Evolutionary conservation across 2,329 filamentous ascomycete genomes (phyloP), one percentile per base, ranked within the genome.

Genomic region (Fusarium multiceps): DNA sequence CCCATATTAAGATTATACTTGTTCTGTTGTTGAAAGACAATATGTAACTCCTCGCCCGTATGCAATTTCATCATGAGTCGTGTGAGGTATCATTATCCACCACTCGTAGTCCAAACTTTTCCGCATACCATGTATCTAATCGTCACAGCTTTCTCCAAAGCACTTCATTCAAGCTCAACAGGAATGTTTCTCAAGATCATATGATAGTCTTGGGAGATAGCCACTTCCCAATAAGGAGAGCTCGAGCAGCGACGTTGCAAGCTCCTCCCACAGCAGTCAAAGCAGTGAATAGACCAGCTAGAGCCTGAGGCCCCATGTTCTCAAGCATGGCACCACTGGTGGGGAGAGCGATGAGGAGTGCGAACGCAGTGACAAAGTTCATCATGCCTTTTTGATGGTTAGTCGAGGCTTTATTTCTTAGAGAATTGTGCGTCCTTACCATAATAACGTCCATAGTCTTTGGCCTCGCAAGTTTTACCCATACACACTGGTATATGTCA

Each of bases 261-360:
- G 73, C 66, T 13, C 75, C 78, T 4, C 80, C 81, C 9, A 81
- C 51, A 10, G 81, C 71, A 7, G 84, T 66, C 7, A 85, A 72
- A 0, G 78, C 82, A 10, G 82, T 79, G 65, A 84, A 84, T 25
- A 86, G 82, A 2, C 82, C 82, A 16, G 84, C 81, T 18, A 86
- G 75, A 2, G 79, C 77, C 59, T 79, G 76, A 3, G 83, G 80
- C 0, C 83, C 83, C 43, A 84, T 81, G 1, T 77, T 77, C 49
- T 85, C 79, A 4, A 86, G 75, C 72, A 86, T 75, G 54, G 82
- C 76, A 6, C 83, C 84, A 14, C 82, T 82, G 5, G 84, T 75
- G 0, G 84, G 84, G 0, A 84, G 80, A 0, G 82, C 81, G 6
- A 86, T 67, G 18, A 86, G 68, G 0, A 83, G 78, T 0, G 83